Percentiles rank a stretch among this genome's conserved stretches.
Conservation (phyloP, 1,284 basidiomycete genomes). For the Trametes hirsuta region DNA sequence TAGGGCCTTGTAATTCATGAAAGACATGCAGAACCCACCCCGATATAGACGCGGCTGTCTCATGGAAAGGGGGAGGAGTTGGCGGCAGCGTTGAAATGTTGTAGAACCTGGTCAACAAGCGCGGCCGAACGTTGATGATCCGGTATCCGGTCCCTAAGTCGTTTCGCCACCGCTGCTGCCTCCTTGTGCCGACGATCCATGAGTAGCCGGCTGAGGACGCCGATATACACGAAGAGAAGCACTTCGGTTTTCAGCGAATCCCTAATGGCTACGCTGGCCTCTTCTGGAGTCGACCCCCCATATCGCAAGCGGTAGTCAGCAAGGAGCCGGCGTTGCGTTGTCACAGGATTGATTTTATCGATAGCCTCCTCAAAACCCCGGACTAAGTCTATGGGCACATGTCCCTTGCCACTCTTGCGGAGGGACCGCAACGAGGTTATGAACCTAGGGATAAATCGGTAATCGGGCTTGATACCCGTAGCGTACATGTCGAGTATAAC, state of each 20-base stretch:
- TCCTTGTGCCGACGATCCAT: background rate
- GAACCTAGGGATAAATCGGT: constrained; percentile 15
- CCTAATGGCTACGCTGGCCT: too few relatives aligned
- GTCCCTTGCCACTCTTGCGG: too few relatives aligned
- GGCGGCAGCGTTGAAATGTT: background rate
- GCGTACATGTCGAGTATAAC: constrained; percentile 41
- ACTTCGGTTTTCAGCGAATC: background rate
- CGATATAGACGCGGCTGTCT: background rate
- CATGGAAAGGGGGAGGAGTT: background rate
- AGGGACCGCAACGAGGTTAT: background rate
- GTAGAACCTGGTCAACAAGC: background rate
- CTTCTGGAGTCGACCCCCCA: too few relatives aligned
- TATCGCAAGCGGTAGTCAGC: background rate
- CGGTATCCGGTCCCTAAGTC: background rate
- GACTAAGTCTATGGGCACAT: background rate
- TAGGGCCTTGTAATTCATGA: too few relatives aligned
- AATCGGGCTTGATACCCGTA: constrained; percentile 32
- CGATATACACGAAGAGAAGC: constrained; percentile 4
- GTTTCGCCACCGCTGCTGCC: background rate
- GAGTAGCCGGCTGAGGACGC: background rate
- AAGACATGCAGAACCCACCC: too few relatives aligned
- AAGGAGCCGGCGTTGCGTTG: background rate
- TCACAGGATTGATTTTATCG: too few relatives aligned
- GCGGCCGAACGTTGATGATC: background rate
- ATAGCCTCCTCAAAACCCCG: background rate